phyloP scores from a whole-genome alignment of 495 filamentous ascomycete species.

The Neurospora cerealis region DNA sequence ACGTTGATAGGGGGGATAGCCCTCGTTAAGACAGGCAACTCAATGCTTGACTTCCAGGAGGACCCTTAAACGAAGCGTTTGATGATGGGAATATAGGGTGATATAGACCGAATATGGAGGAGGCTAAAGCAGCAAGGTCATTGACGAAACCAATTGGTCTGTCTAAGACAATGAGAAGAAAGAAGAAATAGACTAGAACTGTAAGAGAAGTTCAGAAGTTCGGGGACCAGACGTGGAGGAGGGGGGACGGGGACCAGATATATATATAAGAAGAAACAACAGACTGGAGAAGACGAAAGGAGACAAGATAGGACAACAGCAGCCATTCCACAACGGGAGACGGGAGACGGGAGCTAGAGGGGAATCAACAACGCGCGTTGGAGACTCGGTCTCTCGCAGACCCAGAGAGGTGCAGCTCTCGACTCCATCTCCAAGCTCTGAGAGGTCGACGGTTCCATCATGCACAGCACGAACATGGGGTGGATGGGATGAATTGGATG shows the following conservation, averaged over 20 bases:
- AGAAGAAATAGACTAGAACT: background rate
- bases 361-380: background rate
- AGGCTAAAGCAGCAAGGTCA: slow-evolving; percentile 34
- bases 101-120: slow-evolving; percentile 15
- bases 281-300: slow-evolving; percentile 4
- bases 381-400: background rate
- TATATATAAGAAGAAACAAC: slow-evolving; percentile 1
- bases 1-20: slow-evolving; percentile 3
- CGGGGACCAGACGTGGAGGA: background rate
- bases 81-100: slow-evolving; percentile 5
- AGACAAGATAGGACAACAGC: slow-evolving; percentile 7
- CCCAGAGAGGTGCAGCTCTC: background rate
- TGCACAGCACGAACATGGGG: background rate
- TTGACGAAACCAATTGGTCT: slow-evolving; percentile 26
- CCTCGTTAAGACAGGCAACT: slow-evolving; percentile 22
- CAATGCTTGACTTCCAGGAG: slow-evolving; percentile 14
- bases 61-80: slow-evolving; percentile 3
- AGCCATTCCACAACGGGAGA: slow-evolving; percentile 1
- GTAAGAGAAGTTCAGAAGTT: background rate
- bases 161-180: slow-evolving; percentile 15
- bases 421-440: background rate
- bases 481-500: background rate
- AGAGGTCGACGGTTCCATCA: background rate
- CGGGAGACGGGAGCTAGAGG: background rate
- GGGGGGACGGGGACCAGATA: background rate